These are phyloP conservation scores for Lipomyces kockii DNA, from an alignment of 805 yeast genomes.

Conservation along the genomic window DNA sequence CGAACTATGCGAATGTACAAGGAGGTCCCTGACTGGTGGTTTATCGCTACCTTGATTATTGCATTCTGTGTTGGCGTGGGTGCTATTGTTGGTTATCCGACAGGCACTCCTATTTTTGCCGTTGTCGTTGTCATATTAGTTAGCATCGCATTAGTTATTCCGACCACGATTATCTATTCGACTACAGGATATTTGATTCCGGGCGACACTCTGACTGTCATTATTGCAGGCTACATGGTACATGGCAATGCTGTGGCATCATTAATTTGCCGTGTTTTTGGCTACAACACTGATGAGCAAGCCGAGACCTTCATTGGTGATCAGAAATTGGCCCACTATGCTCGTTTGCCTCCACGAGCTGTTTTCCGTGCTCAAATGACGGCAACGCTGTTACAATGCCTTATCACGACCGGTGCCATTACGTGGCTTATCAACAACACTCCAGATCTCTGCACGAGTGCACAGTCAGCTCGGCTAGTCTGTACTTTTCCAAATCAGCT, in stretches of 20 bases:
- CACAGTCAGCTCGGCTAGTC: slow-evolving; percentile 53
- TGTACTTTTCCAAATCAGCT: slow-evolving; percentile 55
- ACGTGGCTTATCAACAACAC: slow-evolving; percentile 39
- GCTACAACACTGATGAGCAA: slow-evolving; percentile 58
- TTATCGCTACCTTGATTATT: slow-evolving; percentile 49
- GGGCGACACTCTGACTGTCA: slow-evolving; percentile 46
- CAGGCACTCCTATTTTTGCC: slow-evolving; percentile 65
- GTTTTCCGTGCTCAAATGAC: slow-evolving; percentile 57
- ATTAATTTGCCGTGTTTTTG: slow-evolving; percentile 64
- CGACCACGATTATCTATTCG: slow-evolving; percentile 65
- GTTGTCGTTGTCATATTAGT: slow-evolving; percentile 60
- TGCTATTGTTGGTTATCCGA: slow-evolving; percentile 43
- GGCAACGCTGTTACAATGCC: slow-evolving; percentile 53
- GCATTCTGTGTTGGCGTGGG: slow-evolving; percentile 45
- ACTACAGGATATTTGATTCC: slow-evolving; percentile 65
- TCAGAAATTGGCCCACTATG: slow-evolving; percentile 67
- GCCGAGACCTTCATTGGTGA: slow-evolving; percentile 60
- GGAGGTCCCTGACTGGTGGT: slow-evolving; percentile 59
- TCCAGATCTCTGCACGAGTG: slow-evolving; percentile 50
- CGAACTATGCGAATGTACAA: slow-evolving; percentile 55
- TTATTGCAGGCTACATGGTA: slow-evolving; percentile 21
- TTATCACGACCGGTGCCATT: slow-evolving; percentile 50
- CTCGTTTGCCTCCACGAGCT: slow-evolving; percentile 65
- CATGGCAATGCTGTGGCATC: slow-evolving; percentile 43
- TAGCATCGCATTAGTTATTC: slow-evolving; percentile 60